A percentile compares a stretch with the other conserved stretches of the same genome.
phyloP scores from a whole-genome alignment of 1,284 basidiomycete species.

The Cutaneotrichosporon sp. region DNA sequence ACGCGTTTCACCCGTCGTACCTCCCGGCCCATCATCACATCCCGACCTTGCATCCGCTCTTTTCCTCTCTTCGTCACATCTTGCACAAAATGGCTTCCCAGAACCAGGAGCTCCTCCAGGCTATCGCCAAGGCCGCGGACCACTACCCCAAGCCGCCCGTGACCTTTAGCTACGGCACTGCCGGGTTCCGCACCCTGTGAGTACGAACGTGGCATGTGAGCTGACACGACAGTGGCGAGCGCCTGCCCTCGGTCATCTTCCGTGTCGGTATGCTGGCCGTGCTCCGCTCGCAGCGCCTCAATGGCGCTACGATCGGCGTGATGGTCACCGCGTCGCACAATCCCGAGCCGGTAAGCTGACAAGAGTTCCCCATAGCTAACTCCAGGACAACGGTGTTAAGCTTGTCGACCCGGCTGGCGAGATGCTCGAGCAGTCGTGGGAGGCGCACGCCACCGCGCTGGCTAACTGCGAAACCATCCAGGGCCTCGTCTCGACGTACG shows the following conservation, averaged over 20 bases:
- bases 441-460: constrained; percentile 80
- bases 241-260: constrained; percentile 91
- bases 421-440: constrained; percentile 98
- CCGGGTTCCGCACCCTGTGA: constrained; percentile 90
- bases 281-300: constrained; percentile 83
- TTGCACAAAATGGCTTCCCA: constrained; percentile 4
- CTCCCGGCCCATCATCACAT: too few species aligned
- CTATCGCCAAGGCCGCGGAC: constrained; percentile 43
- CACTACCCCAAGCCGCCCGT: constrained; percentile 56
- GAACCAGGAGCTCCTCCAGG: constrained; percentile 28
- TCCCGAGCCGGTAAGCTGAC: constrained; percentile 73
- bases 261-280: constrained; percentile 88
- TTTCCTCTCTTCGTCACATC: not conserved
- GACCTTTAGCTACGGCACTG: constrained; percentile 85
- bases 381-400: constrained; percentile 96
- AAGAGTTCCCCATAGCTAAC: not conserved
- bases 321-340: constrained; percentile 99
- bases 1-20: not conserved
- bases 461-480: constrained; percentile 79
- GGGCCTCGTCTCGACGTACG: constrained; percentile 69
- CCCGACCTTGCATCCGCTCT: not conserved
- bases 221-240: constrained; percentile 62
- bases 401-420: constrained; percentile 97
- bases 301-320: constrained; percentile 89
- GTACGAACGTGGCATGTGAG: constrained; percentile 43